Conservation (phyloP, 495 filamentous ascomycete species). For the Xylaria flabelliformis region DNA sequence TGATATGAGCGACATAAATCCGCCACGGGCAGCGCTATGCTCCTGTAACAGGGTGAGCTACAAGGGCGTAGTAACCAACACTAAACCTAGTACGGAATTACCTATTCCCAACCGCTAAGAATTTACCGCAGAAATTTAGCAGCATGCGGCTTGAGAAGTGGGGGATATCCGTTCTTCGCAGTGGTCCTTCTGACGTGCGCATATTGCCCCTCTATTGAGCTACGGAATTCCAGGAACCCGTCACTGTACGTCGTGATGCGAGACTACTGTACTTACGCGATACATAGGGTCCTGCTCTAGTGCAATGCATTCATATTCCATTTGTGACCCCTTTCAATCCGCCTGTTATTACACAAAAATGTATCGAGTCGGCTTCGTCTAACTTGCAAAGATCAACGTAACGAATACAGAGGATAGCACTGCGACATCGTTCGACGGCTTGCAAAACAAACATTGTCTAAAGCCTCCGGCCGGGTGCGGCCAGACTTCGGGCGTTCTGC, state of each 20-base stretch:
- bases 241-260: conserved; percentile 13
- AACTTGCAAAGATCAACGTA: neutral
- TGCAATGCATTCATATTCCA: neutral
- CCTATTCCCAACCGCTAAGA: neutral
- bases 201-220: conserved; percentile 22
- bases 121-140: neutral
- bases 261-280: conserved; percentile 11
- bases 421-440: neutral
- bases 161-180: conserved; percentile 27
- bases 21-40: conserved; percentile 9
- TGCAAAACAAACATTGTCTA: neutral
- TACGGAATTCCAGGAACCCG: neutral
- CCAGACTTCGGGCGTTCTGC: conserved; percentile 19
- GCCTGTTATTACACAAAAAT: neutral
- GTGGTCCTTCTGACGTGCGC: conserved; percentile 6
- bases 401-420: neutral
- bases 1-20: conserved; percentile 44
- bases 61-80: neutral
- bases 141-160: conserved; percentile 12
- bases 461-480: neutral
- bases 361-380: neutral
- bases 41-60: conserved; percentile 5
- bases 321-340: neutral
- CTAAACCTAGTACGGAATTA: conserved; percentile 11
- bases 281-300: conserved; percentile 4